A percentile compares a stretch with the other conserved stretches of the same genome.
Conservation (phyloP, 1,284 basidiomycete species). For the Cutaneotrichosporon daszewskae region DNA sequence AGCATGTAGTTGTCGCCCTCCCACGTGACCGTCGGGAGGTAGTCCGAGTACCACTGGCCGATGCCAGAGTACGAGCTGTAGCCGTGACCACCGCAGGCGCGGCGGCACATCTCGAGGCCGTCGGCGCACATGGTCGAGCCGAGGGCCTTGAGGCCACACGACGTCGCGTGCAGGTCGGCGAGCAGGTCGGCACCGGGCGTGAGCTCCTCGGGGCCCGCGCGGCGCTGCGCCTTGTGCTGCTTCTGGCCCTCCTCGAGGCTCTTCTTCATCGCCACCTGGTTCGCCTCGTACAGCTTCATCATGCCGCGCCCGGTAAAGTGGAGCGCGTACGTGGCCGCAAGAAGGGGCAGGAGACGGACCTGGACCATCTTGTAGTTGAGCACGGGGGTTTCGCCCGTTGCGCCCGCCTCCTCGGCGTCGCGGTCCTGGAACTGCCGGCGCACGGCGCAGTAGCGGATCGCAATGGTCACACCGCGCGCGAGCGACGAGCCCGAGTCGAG, state of each 20-base stretch:
- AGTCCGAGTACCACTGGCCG: slow-evolving; percentile 53
- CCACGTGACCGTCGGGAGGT: slow-evolving; percentile 54
- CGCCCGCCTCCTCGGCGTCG: slow-evolving; percentile 47
- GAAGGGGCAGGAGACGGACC: slow-evolving; percentile 53
- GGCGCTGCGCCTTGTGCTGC: slow-evolving; percentile 2
- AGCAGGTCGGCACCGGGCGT: slow-evolving; percentile 17
- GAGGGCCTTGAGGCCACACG: slow-evolving; percentile 16
- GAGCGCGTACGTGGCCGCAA: slow-evolving; percentile 56
- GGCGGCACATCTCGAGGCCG: slow-evolving; percentile 52
- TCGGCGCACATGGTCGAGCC: slow-evolving; percentile 52
- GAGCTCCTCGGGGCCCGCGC: slow-evolving; percentile 18
- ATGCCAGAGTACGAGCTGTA: slow-evolving; percentile 56
- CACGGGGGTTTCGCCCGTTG: slow-evolving; percentile 51
- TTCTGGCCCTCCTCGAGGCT: slow-evolving; percentile 6
- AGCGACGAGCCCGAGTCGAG: slow-evolving; percentile 53
- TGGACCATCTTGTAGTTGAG: slow-evolving; percentile 59
- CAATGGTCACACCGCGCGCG: slow-evolving; percentile 55
- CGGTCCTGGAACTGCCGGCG: slow-evolving; percentile 52
- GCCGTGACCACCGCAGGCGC: slow-evolving; percentile 55
- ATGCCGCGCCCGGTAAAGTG: slow-evolving; percentile 53
- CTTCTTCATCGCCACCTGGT: slow-evolving; percentile 21
- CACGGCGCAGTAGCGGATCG: slow-evolving; percentile 53
- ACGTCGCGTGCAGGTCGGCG: slow-evolving; percentile 17
- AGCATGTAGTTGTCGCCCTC: slow-evolving; percentile 56
- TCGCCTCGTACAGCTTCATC: slow-evolving; percentile 41